Percentiles rank a stretch among this genome's conserved stretches.
These are phyloP conservation scores for Zymoseptoria tritici DNA, from an alignment of 2,329 filamentous ascomycete species.

Conservation along the genomic window DNA sequence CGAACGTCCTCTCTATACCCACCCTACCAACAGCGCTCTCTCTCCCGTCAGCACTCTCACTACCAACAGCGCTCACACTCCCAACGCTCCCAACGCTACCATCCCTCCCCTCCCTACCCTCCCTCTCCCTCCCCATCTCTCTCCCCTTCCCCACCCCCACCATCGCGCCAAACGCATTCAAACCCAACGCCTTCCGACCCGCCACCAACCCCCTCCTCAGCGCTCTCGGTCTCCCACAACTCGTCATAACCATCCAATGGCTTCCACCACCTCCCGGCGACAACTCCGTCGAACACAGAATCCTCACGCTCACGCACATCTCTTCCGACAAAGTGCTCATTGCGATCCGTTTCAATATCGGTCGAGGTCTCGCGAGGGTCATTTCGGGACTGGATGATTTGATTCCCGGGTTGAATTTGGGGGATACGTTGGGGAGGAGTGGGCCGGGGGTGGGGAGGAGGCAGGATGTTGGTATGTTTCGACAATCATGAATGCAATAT, in stretches of 20 bases:
- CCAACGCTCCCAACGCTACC: not conserved
- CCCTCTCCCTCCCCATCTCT: not conserved
- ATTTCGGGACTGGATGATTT: not conserved
- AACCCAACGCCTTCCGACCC: not conserved
- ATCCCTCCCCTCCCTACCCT: not conserved
- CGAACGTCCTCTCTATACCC: not conserved
- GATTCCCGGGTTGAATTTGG: not conserved
- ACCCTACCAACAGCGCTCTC: not conserved
- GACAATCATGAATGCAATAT: too few species aligned
- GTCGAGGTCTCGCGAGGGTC: not conserved
- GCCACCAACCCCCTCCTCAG: not conserved
- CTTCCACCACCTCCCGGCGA: not conserved
- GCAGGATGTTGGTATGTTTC: not conserved
- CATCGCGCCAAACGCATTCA: not conserved
- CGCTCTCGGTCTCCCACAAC: not conserved
- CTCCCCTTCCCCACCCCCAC: not conserved
- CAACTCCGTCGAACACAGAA: not conserved
- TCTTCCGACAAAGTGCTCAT: not conserved
- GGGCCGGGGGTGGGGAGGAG: not conserved
- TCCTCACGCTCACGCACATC: not conserved
- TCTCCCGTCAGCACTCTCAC: not conserved
- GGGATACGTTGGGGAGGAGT: not conserved
- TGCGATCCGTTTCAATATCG: not conserved
- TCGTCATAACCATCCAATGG: not conserved
- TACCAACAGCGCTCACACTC: not conserved